phyloP scores from a whole-genome alignment of 1,284 basidiomycete species.

The Pseudozyma pruni region DNA sequence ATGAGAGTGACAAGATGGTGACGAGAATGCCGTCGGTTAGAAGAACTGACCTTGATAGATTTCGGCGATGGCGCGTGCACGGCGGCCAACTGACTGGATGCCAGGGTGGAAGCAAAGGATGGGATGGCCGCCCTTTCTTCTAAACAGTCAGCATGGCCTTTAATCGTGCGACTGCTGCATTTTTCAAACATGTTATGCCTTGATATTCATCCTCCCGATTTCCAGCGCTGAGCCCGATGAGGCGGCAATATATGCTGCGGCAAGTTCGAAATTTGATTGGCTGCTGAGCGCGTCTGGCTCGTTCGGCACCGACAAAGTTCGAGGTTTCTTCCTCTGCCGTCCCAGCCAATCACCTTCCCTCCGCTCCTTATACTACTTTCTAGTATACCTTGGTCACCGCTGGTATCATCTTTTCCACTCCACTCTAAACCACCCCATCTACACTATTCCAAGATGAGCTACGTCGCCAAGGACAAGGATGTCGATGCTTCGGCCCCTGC shows the following conservation, averaged over 20 bases:
- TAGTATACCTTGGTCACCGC: slow-evolving; percentile 70
- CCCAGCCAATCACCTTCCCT: slow-evolving; percentile 21
- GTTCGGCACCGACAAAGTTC: slow-evolving; percentile 20
- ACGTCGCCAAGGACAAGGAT: slow-evolving; percentile 99
- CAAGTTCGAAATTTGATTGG: slow-evolving; percentile 37
- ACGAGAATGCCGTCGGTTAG: too few relatives aligned
- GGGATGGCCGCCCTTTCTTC: slow-evolving; percentile 5
- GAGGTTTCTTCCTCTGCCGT: slow-evolving; percentile 12
- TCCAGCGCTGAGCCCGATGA: background rate
- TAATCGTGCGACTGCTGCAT: slow-evolving; percentile 7
- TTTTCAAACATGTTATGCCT: too few relatives aligned
- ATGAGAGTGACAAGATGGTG: too few relatives aligned
- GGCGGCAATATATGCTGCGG: slow-evolving; percentile 38
- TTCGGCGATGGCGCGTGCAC: slow-evolving; percentile 37
- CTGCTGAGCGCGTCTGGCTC: slow-evolving; percentile 2
- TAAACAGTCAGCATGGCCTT: background rate
- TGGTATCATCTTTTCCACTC: slow-evolving; percentile 71
- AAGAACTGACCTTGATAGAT: background rate
- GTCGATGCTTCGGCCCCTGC: slow-evolving; percentile 75
- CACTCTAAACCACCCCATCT: slow-evolving; percentile 47
- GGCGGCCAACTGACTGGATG: background rate
- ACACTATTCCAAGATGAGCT: slow-evolving; percentile 82
- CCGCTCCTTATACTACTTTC: slow-evolving; percentile 41
- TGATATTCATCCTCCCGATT: slow-evolving; percentile 11
- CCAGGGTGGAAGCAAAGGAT: slow-evolving; percentile 19